Percentiles rank a stretch among this genome's conserved stretches.
Conservation (phyloP, 495 filamentous ascomycete genomes). For the Delitschia confertaspora region DNA sequence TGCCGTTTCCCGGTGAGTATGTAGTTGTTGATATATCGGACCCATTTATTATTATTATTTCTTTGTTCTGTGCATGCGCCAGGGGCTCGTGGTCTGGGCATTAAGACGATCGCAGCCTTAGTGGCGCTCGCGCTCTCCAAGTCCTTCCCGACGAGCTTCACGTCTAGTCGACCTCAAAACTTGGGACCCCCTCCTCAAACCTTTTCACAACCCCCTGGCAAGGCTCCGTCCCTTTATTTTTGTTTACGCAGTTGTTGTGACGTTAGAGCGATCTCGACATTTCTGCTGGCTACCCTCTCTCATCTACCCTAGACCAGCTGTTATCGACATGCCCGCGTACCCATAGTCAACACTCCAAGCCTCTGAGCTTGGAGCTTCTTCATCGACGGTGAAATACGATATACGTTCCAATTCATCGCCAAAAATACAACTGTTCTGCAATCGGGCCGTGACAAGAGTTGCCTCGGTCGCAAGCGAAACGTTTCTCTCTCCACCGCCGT, state of each 20-base stretch:
- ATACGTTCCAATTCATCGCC: neutral
- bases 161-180: slow-evolving; percentile 6
- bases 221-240: no score
- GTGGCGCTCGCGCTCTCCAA: slow-evolving; percentile 13
- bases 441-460: slow-evolving; percentile 1
- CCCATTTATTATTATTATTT: slow-evolving; percentile 17
- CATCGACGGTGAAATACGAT: slow-evolving; percentile 5
- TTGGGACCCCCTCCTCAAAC: neutral
- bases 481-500: neutral
- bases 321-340: slow-evolving; percentile 20
- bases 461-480: slow-evolving; percentile 10
- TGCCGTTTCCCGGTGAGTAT: slow-evolving; percentile 23
- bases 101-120: slow-evolving; percentile 21
- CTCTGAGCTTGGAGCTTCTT: slow-evolving; percentile 27
- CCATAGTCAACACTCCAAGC: slow-evolving; percentile 27
- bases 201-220: neutral
- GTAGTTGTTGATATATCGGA: slow-evolving; percentile 19
- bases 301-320: slow-evolving; percentile 9
- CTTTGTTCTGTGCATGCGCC: slow-evolving; percentile 13
- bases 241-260: no score
- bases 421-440: neutral
- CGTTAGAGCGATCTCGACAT: neutral
- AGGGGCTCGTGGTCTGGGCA: slow-evolving; percentile 16
- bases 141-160: slow-evolving; percentile 14
- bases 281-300: slow-evolving; percentile 5